Evolutionary conservation across 2,329 filamentous ascomycete species (phyloP), one percentile per base, ranked within the genome.

Genomic region (Ambrosiella beaveri): DNA sequence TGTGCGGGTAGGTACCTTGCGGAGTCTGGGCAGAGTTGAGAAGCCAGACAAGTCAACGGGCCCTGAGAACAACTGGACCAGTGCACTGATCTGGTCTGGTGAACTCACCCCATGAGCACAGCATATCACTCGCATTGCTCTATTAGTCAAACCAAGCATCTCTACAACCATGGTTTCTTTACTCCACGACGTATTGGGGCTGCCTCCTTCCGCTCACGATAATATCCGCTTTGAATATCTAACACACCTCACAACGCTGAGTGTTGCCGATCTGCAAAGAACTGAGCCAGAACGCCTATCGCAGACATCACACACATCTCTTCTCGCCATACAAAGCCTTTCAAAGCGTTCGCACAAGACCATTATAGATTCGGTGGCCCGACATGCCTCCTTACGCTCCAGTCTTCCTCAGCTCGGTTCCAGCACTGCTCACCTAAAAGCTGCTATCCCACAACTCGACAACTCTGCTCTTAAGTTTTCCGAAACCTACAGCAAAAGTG

Each of bases 321-420:
- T 91, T 12, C 80, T 95, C 45, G 87, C 88, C 0, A 77, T 97
- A 1, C 93, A 98, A 68, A 80, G 82, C 0, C 80, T 97, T 54
- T 91, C 90, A 7, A 95, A 95, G 65, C 86, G 87, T 64, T 95
- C 90, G 0, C 85, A 96, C 70, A 87, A 85, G 66, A 77, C 84
- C 15, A 83, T 97, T 63, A 89, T 96, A 64, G 76, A 83, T 57
- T 93, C 91, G 3, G 83, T 87, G 19, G 79, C 82, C 64, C 84
- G 86, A 64, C 82, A 97, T 65, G 78, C 80, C n/a, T 82, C 81
- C 8, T 76, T 97, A 7, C 75, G 76, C 54, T 74, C 76, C n/a
- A 79, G 83, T 0, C 74, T 98, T n/a, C 86, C 88, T 0, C 69
- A 73, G 12, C 73, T 97, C 50, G 80, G 79, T 41, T 74, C 76